These are phyloP conservation scores for Chaetomium globosum DNA, from an alignment of 2,329 filamentous ascomycete species.

Conservation along the genomic window DNA sequence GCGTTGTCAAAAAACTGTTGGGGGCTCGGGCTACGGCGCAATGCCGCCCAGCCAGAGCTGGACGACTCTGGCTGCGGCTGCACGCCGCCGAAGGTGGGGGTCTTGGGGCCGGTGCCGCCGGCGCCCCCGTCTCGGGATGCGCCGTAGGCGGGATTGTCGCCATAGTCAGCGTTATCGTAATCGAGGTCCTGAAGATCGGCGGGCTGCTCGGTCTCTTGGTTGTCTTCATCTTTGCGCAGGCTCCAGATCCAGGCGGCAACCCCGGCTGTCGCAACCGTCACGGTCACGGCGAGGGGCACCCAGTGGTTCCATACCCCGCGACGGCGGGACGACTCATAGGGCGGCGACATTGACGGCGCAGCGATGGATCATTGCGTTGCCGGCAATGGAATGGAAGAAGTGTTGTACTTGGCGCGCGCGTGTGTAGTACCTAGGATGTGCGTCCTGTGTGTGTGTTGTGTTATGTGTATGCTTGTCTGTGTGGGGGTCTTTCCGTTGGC, in stretches of 20 bases:
- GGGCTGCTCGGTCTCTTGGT: constrained; percentile 66
- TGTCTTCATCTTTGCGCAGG: constrained; percentile 66
- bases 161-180: constrained; percentile 53
- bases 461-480: not conserved
- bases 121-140: constrained; percentile 44
- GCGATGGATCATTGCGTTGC: constrained; percentile 47
- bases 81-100: constrained; percentile 46
- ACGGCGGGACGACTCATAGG: constrained; percentile 66
- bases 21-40: constrained; percentile 80
- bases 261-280: constrained; percentile 83
- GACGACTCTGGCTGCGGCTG: constrained; percentile 40
- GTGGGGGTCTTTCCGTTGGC: not conserved
- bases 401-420: not conserved
- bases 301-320: constrained; percentile 75
- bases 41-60: constrained; percentile 67
- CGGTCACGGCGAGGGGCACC: constrained; percentile 83
- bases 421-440: not conserved
- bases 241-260: constrained; percentile 93
- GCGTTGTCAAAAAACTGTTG: constrained; percentile 86
- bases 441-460: too few species aligned
- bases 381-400: constrained; percentile 8
- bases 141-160: constrained; percentile 56
- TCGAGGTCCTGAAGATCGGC: constrained; percentile 54
- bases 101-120: constrained; percentile 41
- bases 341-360: constrained; percentile 58